A percentile compares a stretch with the other conserved stretches of the same genome.
Conservation (phyloP, 2,329 filamentous ascomycete species). For the Sordariomycetes sp. region DNA sequence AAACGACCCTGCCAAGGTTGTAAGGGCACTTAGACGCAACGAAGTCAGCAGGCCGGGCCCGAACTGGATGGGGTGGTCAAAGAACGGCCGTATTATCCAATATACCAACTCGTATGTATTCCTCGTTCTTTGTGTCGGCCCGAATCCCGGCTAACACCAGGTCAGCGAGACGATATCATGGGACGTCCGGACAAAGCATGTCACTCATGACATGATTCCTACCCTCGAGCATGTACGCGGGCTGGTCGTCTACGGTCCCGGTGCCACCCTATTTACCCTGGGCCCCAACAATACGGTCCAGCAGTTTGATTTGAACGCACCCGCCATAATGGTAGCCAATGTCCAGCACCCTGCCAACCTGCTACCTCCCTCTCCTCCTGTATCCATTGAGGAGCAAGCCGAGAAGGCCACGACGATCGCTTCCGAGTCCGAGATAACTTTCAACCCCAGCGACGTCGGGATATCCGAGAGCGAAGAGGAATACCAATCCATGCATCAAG, state of each 20-base stretch:
- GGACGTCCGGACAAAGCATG: constrained; percentile 97
- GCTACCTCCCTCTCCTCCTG: constrained; percentile 69
- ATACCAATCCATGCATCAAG: constrained; percentile 55
- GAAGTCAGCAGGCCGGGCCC: constrained; percentile 62
- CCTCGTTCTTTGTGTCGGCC: background rate
- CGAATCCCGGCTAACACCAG: background rate
- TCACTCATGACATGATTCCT: constrained; percentile 79
- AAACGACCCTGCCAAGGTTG: constrained; percentile 72
- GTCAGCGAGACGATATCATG: constrained; percentile 80
- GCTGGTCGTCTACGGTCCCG: constrained; percentile 78
- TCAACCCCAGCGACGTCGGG: constrained; percentile 40
- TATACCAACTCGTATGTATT: constrained; percentile 71
- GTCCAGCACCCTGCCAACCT: constrained; percentile 74
- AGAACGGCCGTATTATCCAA: constrained; percentile 92
- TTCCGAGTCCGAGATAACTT: constrained; percentile 40
- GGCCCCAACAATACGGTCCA: constrained; percentile 81
- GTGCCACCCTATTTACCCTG: constrained; percentile 83
- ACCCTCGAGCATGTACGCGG: constrained; percentile 72
- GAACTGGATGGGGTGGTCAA: constrained; percentile 98
- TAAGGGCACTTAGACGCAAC: constrained; percentile 69
- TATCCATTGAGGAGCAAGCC: constrained; percentile 61
- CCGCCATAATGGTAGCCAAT: constrained; percentile 67
- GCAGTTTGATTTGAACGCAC: constrained; percentile 86
- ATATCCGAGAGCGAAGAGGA: constrained; percentile 68
- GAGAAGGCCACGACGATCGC: constrained; percentile 35